These are phyloP conservation scores for Taxawa tesnikishii DNA, from an alignment of 2,329 filamentous ascomycete genomes.

Conservation along the genomic window DNA sequence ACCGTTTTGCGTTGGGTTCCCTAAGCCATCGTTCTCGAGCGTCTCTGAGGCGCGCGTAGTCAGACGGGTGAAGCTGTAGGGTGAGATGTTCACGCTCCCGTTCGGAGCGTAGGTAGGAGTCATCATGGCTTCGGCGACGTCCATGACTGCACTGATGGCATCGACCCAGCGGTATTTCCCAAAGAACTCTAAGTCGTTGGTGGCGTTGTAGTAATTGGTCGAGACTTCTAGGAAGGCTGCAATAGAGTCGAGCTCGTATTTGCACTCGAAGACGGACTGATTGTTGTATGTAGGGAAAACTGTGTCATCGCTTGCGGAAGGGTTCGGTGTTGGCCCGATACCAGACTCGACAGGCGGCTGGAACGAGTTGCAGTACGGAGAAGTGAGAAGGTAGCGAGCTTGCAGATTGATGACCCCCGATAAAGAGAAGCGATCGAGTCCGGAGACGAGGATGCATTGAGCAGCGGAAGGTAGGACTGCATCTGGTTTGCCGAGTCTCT, in stretches of 20 bases:
- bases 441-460: slow-evolving; percentile 39
- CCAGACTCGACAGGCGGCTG: slow-evolving; percentile 37
- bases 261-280: slow-evolving; percentile 38
- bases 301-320: slow-evolving; percentile 24
- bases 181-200: slow-evolving; percentile 36
- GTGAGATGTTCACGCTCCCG: slow-evolving; percentile 29
- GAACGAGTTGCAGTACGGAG: slow-evolving; percentile 42
- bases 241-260: slow-evolving; percentile 41
- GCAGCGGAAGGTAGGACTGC: slow-evolving; percentile 53
- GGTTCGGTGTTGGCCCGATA: slow-evolving; percentile 25
- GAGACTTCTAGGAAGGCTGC: slow-evolving; percentile 39
- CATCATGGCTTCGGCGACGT: slow-evolving; percentile 33
- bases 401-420: slow-evolving; percentile 63
- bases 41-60: slow-evolving; percentile 35
- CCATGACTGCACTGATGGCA: slow-evolving; percentile 31
- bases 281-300: slow-evolving; percentile 32
- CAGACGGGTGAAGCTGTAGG: slow-evolving; percentile 33
- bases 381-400: slow-evolving; percentile 52
- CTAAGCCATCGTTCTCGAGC: slow-evolving; percentile 39
- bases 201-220: slow-evolving; percentile 36
- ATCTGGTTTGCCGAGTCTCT: slow-evolving; percentile 53
- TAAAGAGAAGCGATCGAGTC: slow-evolving; percentile 56
- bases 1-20: slow-evolving; percentile 35
- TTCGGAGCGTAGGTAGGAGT: slow-evolving; percentile 35
- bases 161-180: slow-evolving; percentile 32